Evolutionary conservation across 768 basidiomycete species (phyloP).

Genomic region (Pisolithus marmoratus): DNA sequence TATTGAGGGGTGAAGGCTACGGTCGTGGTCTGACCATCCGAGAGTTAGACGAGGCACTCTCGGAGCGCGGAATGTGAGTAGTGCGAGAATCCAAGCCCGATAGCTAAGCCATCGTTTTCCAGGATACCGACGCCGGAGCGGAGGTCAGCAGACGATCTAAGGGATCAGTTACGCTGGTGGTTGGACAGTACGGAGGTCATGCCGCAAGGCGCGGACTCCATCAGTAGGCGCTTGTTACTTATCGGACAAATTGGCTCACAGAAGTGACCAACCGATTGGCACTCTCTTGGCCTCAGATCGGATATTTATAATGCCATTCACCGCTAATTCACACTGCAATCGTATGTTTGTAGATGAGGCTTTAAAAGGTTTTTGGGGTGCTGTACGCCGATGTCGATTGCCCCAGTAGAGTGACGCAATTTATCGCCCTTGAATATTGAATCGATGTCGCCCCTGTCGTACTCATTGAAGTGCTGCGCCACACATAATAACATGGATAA

Average conservation of each 20-base stretch:
- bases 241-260: conserved; percentile 34
- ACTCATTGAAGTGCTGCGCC: no score
- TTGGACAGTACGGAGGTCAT: conserved; percentile 41
- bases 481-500: no score
- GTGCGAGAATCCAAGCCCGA: neutral
- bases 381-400: no score
- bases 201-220: conserved; percentile 29
- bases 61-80: conserved; percentile 75
- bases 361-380: no score
- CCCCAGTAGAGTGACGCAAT: no score
- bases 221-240: conserved; percentile 48
- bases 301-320: neutral
- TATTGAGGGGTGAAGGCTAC: conserved; percentile 47
- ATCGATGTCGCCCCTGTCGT: no score
- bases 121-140: conserved; percentile 30
- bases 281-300: neutral
- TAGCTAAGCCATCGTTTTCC: conserved; percentile 21
- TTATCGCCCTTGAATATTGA: no score
- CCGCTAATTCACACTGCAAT: no score
- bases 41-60: conserved; percentile 60
- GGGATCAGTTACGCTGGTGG: conserved; percentile 59
- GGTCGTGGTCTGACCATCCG: conserved; percentile 40
- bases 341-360: no score
- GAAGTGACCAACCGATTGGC: conserved; percentile 5
- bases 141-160: conserved; percentile 38